Percentiles rank a stretch among this genome's conserved stretches.
Evolutionary conservation across 495 filamentous ascomycete genomes (phyloP).

Genomic region (Tuber microsphaerosporum): DNA sequence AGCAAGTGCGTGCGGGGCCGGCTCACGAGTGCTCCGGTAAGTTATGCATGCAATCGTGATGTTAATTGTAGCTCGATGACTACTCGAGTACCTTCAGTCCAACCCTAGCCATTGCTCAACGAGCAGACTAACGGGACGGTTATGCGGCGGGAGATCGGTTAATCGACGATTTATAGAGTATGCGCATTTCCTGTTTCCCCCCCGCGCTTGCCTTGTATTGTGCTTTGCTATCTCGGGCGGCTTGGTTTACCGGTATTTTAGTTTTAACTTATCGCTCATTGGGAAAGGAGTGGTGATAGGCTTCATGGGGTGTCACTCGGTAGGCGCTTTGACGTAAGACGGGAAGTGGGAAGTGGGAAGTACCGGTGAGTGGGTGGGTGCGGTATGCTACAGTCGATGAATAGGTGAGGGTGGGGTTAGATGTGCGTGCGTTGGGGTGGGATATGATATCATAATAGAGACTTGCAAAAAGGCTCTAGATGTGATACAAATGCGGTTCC

Average conservation of each 20-base stretch:
- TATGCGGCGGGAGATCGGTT: neutral
- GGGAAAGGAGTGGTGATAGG: neutral
- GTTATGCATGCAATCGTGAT: neutral
- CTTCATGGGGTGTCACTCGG: neutral
- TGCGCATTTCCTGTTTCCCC: neutral
- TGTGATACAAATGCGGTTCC: no score
- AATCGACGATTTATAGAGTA: neutral
- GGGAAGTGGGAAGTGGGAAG: neutral
- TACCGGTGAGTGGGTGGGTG: neutral
- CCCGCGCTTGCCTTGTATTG: neutral
- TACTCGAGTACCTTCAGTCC: neutral
- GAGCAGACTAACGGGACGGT: neutral
- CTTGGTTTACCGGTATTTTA: neutral
- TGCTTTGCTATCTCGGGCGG: neutral
- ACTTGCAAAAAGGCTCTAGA: no score
- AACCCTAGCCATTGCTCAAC: neutral
- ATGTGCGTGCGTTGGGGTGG: neutral
- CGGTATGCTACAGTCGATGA: neutral
- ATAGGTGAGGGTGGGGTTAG: neutral
- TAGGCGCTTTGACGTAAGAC: neutral
- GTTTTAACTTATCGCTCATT: neutral
- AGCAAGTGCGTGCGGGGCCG: neutral
- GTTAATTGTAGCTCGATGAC: neutral
- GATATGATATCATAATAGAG: neutral
- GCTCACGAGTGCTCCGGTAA: neutral